These are phyloP conservation scores for Penicillium lividum DNA, from an alignment of 495 filamentous ascomycete genomes.

Conservation along the genomic window DNA sequence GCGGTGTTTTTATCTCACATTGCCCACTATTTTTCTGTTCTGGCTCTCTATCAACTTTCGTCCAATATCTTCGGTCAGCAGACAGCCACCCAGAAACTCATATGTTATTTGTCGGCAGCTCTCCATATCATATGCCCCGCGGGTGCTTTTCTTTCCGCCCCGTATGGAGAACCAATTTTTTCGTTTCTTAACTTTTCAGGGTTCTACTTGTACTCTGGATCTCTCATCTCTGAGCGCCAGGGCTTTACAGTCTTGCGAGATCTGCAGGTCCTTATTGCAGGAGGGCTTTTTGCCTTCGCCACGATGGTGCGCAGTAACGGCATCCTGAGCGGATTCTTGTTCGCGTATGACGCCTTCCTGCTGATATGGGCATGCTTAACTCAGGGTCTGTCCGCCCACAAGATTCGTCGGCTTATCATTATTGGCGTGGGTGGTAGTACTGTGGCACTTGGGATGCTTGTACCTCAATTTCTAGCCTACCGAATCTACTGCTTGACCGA, in stretches of 20 bases:
- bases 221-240: constrained; percentile 39
- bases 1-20: constrained; percentile 67
- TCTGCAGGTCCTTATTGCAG: constrained; percentile 56
- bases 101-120: constrained; percentile 66
- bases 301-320: constrained; percentile 84
- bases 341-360: constrained; percentile 58
- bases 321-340: constrained; percentile 74
- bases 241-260: constrained; percentile 34
- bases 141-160: constrained; percentile 86
- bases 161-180: constrained; percentile 80
- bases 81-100: constrained; percentile 30
- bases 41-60: constrained; percentile 64
- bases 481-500: constrained; percentile 61
- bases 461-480: constrained; percentile 79
- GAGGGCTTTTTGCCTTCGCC: constrained; percentile 69
- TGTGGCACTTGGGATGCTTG: constrained; percentile 62
- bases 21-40: constrained; percentile 72
- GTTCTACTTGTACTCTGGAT: constrained; percentile 65
- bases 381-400: constrained; percentile 26
- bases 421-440: constrained; percentile 65
- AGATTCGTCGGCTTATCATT: constrained; percentile 48
- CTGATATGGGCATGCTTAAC: constrained; percentile 34
- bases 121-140: constrained; percentile 85
- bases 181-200: constrained; percentile 77
- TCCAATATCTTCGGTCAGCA: constrained; percentile 36